phyloP scores from a whole-genome alignment of 1,284 basidiomycete species.

The Uromyces viciae-fabae region DNA sequence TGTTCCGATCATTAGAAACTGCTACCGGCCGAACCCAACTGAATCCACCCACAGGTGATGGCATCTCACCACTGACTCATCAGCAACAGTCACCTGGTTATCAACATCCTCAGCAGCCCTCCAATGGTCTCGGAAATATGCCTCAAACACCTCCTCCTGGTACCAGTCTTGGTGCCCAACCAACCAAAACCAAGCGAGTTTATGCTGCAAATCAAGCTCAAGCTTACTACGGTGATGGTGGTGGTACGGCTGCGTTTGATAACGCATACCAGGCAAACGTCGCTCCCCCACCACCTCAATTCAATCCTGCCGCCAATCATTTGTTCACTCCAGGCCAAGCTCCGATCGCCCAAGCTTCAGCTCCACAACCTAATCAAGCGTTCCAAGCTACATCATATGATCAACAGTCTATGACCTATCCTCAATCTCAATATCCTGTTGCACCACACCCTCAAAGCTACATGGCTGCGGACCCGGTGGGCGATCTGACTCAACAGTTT shows the following conservation, averaged over 20 bases:
- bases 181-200: conserved; percentile 27
- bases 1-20: conserved; percentile 12
- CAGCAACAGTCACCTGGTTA: conserved; percentile 22
- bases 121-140: conserved; percentile 1
- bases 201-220: conserved; percentile 43
- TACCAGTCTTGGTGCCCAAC: conserved; percentile 7
- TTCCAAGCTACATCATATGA: conserved; percentile 22
- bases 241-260: background rate
- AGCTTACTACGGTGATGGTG: conserved; percentile 37
- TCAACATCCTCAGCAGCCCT: conserved; percentile 26
- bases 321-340: conserved; percentile 37
- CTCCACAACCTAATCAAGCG: conserved; percentile 17
- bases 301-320: conserved; percentile 7
- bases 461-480: conserved; percentile 13
- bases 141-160: conserved; percentile 31
- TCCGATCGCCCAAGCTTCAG: conserved; percentile 18
- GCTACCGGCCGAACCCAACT: conserved; percentile 31
- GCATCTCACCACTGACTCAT: background rate
- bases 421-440: conserved; percentile 14
- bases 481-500: conserved; percentile 32
- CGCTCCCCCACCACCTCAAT: background rate
- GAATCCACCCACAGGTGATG: conserved; percentile 1
- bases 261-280: conserved; percentile 15
- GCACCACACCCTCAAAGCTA: conserved; percentile 12
- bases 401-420: conserved; percentile 6